Evolutionary conservation across 352 stramenopile genomes (phyloP).

Genomic region (Hyaloperonospora brassicae): DNA sequence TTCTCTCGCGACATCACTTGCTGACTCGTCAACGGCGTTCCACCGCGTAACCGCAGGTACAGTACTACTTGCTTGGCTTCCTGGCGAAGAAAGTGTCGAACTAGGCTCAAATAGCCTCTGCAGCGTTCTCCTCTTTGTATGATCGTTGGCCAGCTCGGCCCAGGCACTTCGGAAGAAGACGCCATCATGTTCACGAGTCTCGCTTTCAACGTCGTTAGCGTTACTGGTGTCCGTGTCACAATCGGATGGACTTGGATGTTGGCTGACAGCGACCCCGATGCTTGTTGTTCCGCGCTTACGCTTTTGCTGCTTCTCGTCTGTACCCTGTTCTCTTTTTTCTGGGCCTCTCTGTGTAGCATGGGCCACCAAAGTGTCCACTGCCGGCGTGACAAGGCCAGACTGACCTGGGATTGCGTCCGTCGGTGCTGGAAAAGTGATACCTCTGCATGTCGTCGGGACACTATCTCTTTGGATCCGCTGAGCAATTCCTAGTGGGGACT

Average conservation of each 20-base stretch:
- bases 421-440: neutral
- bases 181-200: conserved; percentile 1
- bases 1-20: conserved; percentile 1
- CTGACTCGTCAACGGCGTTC: neutral
- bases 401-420: neutral
- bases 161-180: conserved; percentile 24
- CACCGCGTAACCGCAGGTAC: neutral
- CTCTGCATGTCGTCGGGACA: neutral
- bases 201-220: conserved; percentile 2
- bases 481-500: conserved; percentile 9
- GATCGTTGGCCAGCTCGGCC: conserved; percentile 7
- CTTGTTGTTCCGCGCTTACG: conserved; percentile 4
- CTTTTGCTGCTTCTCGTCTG: conserved; percentile 14
- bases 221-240: conserved; percentile 3
- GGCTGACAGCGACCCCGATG: conserved; percentile 1
- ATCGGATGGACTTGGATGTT: neutral
- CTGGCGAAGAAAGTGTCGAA: neutral
- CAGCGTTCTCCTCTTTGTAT: conserved; percentile 14
- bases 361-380: neutral
- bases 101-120: conserved; percentile 18
- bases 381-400: neutral
- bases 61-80: conserved; percentile 3
- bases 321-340: conserved; percentile 3
- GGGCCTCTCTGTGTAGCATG: neutral
- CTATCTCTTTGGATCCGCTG: conserved; percentile 4